A percentile compares a stretch with the other conserved stretches of the same genome.
Conservation (phyloP, 2,329 filamentous ascomycete species). For the Penicillium frequentans region DNA sequence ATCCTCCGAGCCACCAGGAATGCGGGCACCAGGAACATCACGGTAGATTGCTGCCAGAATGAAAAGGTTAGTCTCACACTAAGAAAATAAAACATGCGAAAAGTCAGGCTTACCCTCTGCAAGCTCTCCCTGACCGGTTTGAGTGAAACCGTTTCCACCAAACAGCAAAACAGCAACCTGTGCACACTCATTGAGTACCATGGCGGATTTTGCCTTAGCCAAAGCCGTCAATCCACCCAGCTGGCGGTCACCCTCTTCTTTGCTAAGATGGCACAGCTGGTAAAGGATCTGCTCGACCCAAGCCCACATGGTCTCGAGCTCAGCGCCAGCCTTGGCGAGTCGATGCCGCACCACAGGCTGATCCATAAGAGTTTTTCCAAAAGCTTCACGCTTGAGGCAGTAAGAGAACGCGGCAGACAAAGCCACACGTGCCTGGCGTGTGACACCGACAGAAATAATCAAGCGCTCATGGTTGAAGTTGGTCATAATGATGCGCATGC, state of each 20-base stretch:
- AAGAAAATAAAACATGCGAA: slow-evolving; percentile 2
- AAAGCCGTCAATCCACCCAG: slow-evolving; percentile 71
- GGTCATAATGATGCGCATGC: slow-evolving; percentile 74
- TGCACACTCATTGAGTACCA: slow-evolving; percentile 70
- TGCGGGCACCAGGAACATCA: slow-evolving; percentile 62
- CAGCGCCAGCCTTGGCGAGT: slow-evolving; percentile 67
- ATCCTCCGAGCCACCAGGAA: slow-evolving; percentile 71
- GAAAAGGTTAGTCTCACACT: slow-evolving; percentile 20
- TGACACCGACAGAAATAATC: slow-evolving; percentile 64
- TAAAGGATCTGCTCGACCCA: slow-evolving; percentile 73
- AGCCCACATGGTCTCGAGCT: slow-evolving; percentile 68
- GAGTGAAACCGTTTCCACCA: slow-evolving; percentile 72
- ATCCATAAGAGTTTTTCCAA: slow-evolving; percentile 68
- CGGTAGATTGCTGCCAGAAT: slow-evolving; percentile 57
- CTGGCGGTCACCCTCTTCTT: slow-evolving; percentile 49
- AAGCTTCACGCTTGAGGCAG: slow-evolving; percentile 65
- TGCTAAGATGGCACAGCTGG: slow-evolving; percentile 62
- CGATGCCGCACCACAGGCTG: slow-evolving; percentile 73
- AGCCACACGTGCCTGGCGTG: slow-evolving; percentile 62
- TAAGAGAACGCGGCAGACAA: slow-evolving; percentile 62
- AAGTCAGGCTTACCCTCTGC: slow-evolving; percentile 58
- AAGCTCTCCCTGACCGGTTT: slow-evolving; percentile 68
- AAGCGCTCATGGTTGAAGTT: slow-evolving; percentile 80
- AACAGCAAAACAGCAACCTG: slow-evolving; percentile 69
- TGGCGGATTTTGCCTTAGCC: slow-evolving; percentile 70